A percentile compares a stretch with the other conserved stretches of the same genome.
These are phyloP conservation scores for Aquanectria penicillioides DNA, from an alignment of 2,329 filamentous ascomycete species.

Conservation along the genomic window DNA sequence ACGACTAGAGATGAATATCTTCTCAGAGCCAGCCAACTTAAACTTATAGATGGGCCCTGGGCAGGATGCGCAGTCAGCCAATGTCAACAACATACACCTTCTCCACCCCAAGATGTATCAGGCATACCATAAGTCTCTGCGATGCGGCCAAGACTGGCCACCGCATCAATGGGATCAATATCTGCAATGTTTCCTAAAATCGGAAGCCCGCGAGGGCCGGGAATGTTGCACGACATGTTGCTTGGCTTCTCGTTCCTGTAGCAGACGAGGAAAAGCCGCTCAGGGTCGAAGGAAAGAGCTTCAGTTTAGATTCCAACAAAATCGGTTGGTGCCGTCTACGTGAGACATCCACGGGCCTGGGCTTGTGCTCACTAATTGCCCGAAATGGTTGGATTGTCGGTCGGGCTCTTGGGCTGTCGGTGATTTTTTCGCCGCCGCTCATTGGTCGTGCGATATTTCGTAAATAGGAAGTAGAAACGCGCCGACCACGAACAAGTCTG, in stretches of 20 bases:
- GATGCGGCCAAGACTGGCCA: conserved; percentile 11
- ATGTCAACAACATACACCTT: no score
- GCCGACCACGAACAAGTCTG: conserved; percentile 3
- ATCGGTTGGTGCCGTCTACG: not conserved
- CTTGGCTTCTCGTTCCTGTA: not conserved
- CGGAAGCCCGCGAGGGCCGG: conserved; percentile 10
- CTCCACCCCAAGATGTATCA: not conserved
- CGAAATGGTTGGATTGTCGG: conserved; percentile 11
- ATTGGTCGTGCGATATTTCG: not conserved
- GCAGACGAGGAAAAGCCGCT: not conserved
- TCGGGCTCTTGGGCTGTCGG: conserved; percentile 1
- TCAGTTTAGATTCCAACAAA: no score
- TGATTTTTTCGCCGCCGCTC: conserved; percentile 8
- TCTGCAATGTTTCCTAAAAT: conserved; percentile 17
- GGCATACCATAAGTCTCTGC: conserved; percentile 7
- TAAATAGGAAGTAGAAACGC: conserved; percentile 10
- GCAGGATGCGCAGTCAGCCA: not conserved
- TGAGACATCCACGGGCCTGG: not conserved
- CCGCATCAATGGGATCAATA: conserved; percentile 15
- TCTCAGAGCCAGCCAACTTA: conserved; percentile 10
- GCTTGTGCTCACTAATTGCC: conserved; percentile 14
- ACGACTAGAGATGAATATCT: conserved; percentile 17
- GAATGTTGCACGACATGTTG: conserved; percentile 13
- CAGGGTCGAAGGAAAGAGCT: no score
- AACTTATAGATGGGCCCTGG: conserved; percentile 20